A percentile compares a stretch with the other conserved stretches of the same genome.
Evolutionary conservation across 73 alveolate genomes (phyloP).

Genomic region (Blepharisma japonicum): DNA sequence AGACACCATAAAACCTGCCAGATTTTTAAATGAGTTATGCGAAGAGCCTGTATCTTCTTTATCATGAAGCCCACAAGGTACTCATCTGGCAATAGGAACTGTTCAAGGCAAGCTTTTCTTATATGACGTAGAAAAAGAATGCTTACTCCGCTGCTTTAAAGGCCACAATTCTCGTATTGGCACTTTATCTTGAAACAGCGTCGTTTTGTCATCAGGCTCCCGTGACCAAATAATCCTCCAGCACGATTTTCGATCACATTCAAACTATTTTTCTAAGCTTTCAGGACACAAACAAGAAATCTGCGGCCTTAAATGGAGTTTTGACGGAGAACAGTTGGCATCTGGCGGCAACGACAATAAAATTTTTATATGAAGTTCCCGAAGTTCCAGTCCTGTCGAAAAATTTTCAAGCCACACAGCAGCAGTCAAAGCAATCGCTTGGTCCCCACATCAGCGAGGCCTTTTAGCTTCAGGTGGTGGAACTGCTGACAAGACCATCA

Average conservation of each 20-base stretch:
- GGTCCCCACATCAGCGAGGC: conserved; percentile 98
- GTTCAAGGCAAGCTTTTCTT: conserved; percentile 68
- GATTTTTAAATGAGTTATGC: conserved; percentile 56
- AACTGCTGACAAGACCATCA: conserved; percentile 41
- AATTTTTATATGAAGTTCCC: conserved; percentile 85
- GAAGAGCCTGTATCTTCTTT: conserved; percentile 54
- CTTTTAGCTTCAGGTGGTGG: conserved; percentile 96
- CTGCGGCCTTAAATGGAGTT: conserved; percentile 96
- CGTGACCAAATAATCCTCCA: conserved; percentile 87
- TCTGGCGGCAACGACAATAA: conserved; percentile 97
- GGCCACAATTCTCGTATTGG: conserved; percentile 91
- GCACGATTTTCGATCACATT: conserved; percentile 70
- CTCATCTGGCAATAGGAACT: conserved; percentile 82
- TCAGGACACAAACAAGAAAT: conserved; percentile 62
- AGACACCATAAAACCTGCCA: conserved; percentile 58
- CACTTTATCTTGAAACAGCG: conserved; percentile 82
- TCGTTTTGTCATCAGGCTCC: conserved; percentile 87
- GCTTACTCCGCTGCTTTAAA: conserved; percentile 47
- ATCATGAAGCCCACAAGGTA: conserved; percentile 57
- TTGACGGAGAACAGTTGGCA: conserved; percentile 89
- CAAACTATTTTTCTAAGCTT: conserved; percentile 40
- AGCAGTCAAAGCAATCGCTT: conserved; percentile 97
- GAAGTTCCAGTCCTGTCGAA: conserved; percentile 5
- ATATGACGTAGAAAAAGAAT: conserved; percentile 73
- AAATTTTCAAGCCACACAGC: conserved; percentile 72